Conservation (phyloP, 768 basidiomycete genomes). For the Lentinula lateritia region DNA sequence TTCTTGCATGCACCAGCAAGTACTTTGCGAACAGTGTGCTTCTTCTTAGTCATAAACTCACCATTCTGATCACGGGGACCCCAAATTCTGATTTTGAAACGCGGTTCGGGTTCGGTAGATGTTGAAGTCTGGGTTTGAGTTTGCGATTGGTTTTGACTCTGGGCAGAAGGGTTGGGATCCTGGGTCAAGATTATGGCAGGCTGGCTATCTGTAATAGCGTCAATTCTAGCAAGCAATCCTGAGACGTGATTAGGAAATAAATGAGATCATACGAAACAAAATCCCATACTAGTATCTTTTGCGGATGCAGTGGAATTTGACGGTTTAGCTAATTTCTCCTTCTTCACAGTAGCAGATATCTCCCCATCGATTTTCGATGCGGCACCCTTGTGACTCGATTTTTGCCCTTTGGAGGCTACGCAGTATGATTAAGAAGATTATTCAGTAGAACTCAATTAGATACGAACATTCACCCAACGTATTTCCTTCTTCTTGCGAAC, state of each 20-base stretch:
- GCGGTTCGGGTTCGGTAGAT: neutral
- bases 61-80: neutral
- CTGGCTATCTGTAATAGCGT: neutral
- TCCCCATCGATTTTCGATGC: neutral
- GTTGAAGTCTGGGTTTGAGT: neutral
- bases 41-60: conserved; percentile 6
- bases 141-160: neutral
- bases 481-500: neutral
- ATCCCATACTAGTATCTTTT: neutral
- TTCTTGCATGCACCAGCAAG: conserved; percentile 1
- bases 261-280: neutral
- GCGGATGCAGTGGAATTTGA: neutral
- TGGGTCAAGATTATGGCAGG: neutral
- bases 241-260: neutral
- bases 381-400: neutral
- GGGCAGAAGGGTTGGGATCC: neutral
- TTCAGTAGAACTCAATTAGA: neutral
- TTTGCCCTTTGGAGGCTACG: neutral
- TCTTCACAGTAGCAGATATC: neutral
- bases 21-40: conserved; percentile 1
- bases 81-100: neutral
- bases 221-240: neutral
- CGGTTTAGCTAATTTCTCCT: neutral
- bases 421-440: neutral
- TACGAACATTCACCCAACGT: neutral